Conservation (phyloP, 768 basidiomycete species). For the Lactarius psammicola region DNA sequence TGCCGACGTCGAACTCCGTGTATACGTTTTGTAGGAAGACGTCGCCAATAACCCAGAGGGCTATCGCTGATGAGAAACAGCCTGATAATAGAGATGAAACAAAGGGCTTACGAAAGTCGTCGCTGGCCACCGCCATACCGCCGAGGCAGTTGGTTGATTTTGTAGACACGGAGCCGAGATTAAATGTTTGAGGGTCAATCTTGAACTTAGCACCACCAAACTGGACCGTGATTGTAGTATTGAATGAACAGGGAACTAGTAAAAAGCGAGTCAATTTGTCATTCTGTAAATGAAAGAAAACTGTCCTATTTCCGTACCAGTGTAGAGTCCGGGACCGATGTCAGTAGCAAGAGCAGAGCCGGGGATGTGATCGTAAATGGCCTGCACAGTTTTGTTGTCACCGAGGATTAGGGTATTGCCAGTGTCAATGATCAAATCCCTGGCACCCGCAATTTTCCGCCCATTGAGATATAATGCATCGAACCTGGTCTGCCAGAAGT, state of each 20-base stretch:
- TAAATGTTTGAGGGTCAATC: slow-evolving; percentile 32
- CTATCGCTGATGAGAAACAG: neutral
- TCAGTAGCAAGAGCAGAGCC: slow-evolving; percentile 5
- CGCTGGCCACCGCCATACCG: slow-evolving; percentile 12
- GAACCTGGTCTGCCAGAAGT: slow-evolving; percentile 28
- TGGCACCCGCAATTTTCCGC: neutral
- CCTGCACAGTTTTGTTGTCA: slow-evolving; percentile 7
- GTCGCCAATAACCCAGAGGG: slow-evolving; percentile 11
- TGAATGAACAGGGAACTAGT: slow-evolving; percentile 31
- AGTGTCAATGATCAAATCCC: slow-evolving; percentile 27
- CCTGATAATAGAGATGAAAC: neutral
- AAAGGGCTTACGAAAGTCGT: neutral
- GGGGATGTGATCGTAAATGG: slow-evolving; percentile 19
- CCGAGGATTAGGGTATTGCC: slow-evolving; percentile 30
- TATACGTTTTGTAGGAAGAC: slow-evolving; percentile 15
- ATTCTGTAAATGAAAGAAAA: neutral
- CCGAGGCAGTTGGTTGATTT: slow-evolving; percentile 26
- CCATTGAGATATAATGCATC: slow-evolving; percentile 16
- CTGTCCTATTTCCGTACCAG: neutral
- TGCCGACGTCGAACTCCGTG: slow-evolving; percentile 20
- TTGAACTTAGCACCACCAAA: slow-evolving; percentile 34
- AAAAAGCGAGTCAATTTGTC: neutral
- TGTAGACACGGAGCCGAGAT: slow-evolving; percentile 32
- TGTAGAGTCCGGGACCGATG: neutral
- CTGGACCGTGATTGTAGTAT: slow-evolving; percentile 31